A percentile compares a stretch with the other conserved stretches of the same genome.
Conservation (phyloP, 805 yeast species). For the Candida quercuum region DNA sequence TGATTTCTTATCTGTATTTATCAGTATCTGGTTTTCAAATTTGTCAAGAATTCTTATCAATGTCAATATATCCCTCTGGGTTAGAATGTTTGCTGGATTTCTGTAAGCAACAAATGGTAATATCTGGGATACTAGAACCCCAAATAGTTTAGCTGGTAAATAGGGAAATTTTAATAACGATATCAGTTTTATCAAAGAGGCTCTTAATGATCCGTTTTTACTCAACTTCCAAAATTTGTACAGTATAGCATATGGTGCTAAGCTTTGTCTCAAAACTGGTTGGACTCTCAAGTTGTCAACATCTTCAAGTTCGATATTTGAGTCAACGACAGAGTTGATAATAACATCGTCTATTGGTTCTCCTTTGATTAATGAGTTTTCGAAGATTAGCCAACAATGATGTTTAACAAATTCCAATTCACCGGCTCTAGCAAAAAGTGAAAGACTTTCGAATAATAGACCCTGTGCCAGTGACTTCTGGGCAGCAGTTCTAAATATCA, state of each 20-base stretch:
- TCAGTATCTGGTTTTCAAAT: constrained; percentile 12
- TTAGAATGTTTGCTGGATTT: constrained; percentile 17
- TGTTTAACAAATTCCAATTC: constrained; percentile 46
- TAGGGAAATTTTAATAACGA: constrained; percentile 44
- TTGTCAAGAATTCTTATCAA: constrained; percentile 17
- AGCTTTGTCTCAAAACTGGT: constrained; percentile 58
- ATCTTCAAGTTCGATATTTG: constrained; percentile 24
- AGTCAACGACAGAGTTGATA: constrained; percentile 44
- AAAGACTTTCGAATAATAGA: constrained; percentile 51
- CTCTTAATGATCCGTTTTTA: constrained; percentile 20
- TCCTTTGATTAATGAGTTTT: constrained; percentile 48
- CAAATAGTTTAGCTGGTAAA: constrained; percentile 45
- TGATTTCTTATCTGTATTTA: constrained; percentile 9
- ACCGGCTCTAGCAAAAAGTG: constrained; percentile 59
- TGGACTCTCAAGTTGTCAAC: constrained; percentile 32
- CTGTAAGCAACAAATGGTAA: constrained; percentile 33
- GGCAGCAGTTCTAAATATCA: constrained; percentile 36
- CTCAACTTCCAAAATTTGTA: constrained; percentile 40
- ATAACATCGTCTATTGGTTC: constrained; percentile 51
- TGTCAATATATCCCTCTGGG: constrained; percentile 15
- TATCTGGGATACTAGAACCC: constrained; percentile 44
- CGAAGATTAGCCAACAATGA: constrained; percentile 57
- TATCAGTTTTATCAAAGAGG: constrained; percentile 28
- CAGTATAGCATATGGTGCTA: constrained; percentile 68
- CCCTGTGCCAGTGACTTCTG: constrained; percentile 21